phyloP scores from a whole-genome alignment of 2,329 filamentous ascomycete genomes.

The Thelonectria olida region DNA sequence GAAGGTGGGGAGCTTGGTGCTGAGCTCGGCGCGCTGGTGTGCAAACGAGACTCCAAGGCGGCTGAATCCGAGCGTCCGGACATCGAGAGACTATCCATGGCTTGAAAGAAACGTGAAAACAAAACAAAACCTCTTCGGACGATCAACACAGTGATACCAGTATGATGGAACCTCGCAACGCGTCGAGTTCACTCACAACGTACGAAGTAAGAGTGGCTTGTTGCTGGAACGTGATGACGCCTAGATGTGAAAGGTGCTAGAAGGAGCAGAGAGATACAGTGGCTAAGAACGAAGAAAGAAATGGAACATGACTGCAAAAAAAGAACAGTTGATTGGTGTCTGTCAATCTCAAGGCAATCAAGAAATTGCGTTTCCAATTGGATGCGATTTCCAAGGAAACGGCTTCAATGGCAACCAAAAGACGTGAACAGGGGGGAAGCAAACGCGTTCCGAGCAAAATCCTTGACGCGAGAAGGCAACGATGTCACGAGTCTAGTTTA shows the following conservation, averaged over 20 bases:
- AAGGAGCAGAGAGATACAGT: conserved; percentile 18
- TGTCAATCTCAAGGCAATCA: neutral
- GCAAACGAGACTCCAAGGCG: conserved; percentile 40
- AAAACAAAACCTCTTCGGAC: neutral
- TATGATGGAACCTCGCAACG: conserved; percentile 1
- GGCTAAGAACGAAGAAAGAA: conserved; percentile 3
- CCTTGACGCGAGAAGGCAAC: conserved; percentile 46
- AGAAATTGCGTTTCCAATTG: conserved; percentile 3
- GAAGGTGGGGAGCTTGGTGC: conserved; percentile 52
- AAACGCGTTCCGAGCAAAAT: conserved; percentile 11
- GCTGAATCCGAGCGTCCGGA: conserved; percentile 44
- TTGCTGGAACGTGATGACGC: conserved; percentile 34
- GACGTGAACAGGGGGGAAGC: conserved; percentile 1
- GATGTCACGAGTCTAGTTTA: conserved; percentile 45
- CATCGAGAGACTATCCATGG: conserved; percentile 43
- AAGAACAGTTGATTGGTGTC: neutral
- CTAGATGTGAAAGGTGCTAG: conserved; percentile 7
- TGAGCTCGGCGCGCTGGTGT: conserved; percentile 51
- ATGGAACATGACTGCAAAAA: neutral
- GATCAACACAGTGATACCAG: neutral
- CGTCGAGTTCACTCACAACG: conserved; percentile 1
- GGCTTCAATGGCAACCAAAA: conserved; percentile 9
- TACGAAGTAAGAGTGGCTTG: conserved; percentile 1
- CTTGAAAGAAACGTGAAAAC: neutral
- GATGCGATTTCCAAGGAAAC: conserved; percentile 18